Conservation (phyloP, 1,139 yeast species). For the Williopsis jadinii region DNA sequence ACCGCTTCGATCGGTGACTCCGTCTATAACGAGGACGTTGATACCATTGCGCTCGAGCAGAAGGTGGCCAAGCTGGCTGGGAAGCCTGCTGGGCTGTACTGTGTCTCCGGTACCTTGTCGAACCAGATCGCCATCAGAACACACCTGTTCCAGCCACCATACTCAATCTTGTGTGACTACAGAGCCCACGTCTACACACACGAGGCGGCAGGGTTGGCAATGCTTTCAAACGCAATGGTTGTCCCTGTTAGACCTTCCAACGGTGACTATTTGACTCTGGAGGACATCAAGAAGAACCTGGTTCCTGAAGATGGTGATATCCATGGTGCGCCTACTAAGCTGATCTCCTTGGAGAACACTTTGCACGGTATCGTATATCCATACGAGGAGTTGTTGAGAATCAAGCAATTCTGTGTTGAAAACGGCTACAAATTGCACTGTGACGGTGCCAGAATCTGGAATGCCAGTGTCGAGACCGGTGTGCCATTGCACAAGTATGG, state of each 20-base stretch:
- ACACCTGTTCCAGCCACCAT: slow-evolving; percentile 79
- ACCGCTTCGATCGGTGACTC: slow-evolving; percentile 75
- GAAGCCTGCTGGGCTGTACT: slow-evolving; percentile 75
- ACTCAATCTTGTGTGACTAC: slow-evolving; percentile 75
- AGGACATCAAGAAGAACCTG: slow-evolving; percentile 59
- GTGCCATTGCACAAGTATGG: slow-evolving; percentile 68
- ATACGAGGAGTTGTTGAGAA: slow-evolving; percentile 67
- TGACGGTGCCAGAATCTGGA: slow-evolving; percentile 96
- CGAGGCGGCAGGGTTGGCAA: slow-evolving; percentile 90
- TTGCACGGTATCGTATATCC: slow-evolving; percentile 81
- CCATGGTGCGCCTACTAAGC: slow-evolving; percentile 84
- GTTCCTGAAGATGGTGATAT: slow-evolving; percentile 78
- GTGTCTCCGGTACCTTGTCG: slow-evolving; percentile 86
- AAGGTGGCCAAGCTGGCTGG: slow-evolving; percentile 69
- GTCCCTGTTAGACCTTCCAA: slow-evolving; percentile 73
- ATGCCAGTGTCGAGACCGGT: slow-evolving; percentile 74
- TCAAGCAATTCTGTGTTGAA: slow-evolving; percentile 63
- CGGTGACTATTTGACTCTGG: slow-evolving; percentile 71
- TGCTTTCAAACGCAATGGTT: slow-evolving; percentile 89
- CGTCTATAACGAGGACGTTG: slow-evolving; percentile 77
- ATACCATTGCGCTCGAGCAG: slow-evolving; percentile 58
- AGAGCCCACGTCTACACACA: slow-evolving; percentile 77
- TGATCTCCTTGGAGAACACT: slow-evolving; percentile 83
- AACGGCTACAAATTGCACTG: slow-evolving; percentile 66
- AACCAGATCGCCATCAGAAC: slow-evolving; percentile 83